Conservation (phyloP, 2,329 filamentous ascomycete species). For the Aspergillus pseudonomiae region DNA sequence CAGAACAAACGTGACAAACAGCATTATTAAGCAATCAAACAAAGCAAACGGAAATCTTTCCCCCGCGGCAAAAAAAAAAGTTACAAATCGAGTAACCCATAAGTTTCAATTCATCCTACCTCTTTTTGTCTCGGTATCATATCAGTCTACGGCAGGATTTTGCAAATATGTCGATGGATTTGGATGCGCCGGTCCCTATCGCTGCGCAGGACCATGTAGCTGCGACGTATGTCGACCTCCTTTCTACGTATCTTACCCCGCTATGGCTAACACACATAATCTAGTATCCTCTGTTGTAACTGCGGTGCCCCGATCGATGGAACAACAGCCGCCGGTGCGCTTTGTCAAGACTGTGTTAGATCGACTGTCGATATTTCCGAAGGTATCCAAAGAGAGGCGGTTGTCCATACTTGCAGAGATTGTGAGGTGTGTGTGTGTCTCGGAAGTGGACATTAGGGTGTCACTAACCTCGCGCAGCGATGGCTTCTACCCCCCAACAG, state of each 20-base stretch:
- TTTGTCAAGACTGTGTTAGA: slow-evolving; percentile 96
- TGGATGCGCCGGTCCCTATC: slow-evolving; percentile 59
- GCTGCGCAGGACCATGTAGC: slow-evolving; percentile 42
- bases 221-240: slow-evolving; percentile 55
- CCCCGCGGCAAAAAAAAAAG: slow-evolving; percentile 27
- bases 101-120: neutral
- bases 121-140: neutral
- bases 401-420: slow-evolving; percentile 87
- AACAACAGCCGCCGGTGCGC: slow-evolving; percentile 78
- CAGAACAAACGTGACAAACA: slow-evolving; percentile 19
- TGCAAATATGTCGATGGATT: slow-evolving; percentile 53
- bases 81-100: slow-evolving; percentile 22
- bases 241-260: slow-evolving; percentile 10
- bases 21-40: slow-evolving; percentile 18
- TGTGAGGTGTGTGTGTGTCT: slow-evolving; percentile 62
- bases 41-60: slow-evolving; percentile 29
- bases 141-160: neutral
- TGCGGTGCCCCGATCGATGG: slow-evolving; percentile 96
- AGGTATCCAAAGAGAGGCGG: slow-evolving; percentile 88
- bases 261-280: slow-evolving; percentile 18
- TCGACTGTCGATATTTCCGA: slow-evolving; percentile 90
- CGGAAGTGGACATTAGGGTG: neutral
- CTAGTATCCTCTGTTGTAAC: slow-evolving; percentile 94
- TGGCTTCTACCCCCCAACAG: slow-evolving; percentile 85
- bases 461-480: slow-evolving; percentile 44